These are phyloP conservation scores for Aspergillus sp. DNA, from an alignment of 2,329 filamentous ascomycete genomes.

Conservation along the genomic window DNA sequence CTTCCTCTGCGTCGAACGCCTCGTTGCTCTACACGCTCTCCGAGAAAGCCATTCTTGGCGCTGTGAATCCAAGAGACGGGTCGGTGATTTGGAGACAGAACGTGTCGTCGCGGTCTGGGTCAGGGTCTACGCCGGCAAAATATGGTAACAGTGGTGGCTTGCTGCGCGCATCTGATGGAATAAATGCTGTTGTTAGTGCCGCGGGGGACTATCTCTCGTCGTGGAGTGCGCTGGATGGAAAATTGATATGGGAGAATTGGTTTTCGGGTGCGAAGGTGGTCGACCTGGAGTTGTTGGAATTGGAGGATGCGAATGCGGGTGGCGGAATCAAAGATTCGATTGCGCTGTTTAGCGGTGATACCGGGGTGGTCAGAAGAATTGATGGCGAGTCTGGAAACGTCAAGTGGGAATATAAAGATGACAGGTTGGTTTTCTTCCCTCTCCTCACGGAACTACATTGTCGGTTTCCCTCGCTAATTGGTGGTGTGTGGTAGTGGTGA, in stretches of 20 bases:
- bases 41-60: constrained; percentile 73
- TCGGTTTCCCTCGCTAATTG: neutral
- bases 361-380: constrained; percentile 59
- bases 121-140: constrained; percentile 9
- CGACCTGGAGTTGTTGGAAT: constrained; percentile 64
- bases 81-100: constrained; percentile 78
- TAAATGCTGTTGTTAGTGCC: constrained; percentile 68
- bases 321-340: constrained; percentile 53
- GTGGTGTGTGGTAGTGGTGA: constrained; percentile 48
- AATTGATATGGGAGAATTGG: constrained; percentile 63
- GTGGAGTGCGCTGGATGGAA: constrained; percentile 78
- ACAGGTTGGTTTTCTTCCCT: constrained; percentile 32
- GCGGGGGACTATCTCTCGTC: constrained; percentile 61
- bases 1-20: constrained; percentile 70
- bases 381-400: constrained; percentile 63
- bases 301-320: constrained; percentile 48
- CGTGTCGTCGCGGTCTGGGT: constrained; percentile 43
- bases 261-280: constrained; percentile 43
- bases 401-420: constrained; percentile 70
- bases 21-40: constrained; percentile 87
- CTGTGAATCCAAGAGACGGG: constrained; percentile 81
- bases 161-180: constrained; percentile 67
- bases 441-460: neutral
- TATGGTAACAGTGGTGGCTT: constrained; percentile 33
- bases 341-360: constrained; percentile 48